A percentile compares a stretch with the other conserved stretches of the same genome.
Conservation (phyloP, 2,329 filamentous ascomycete species). For the Emmonsiellopsis sp. region DNA sequence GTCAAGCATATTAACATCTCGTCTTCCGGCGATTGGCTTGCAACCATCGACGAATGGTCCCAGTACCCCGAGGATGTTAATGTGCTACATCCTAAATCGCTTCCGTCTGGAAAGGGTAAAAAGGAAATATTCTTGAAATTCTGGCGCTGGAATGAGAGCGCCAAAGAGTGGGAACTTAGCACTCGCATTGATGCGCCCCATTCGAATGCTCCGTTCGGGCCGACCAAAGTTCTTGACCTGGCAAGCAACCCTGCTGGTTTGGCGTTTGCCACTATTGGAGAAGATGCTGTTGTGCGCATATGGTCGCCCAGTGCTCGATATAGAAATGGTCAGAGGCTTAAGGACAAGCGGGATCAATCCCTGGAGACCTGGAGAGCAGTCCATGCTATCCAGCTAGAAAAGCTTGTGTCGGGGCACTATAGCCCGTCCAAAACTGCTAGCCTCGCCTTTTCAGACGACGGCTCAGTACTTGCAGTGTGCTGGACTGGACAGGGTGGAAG, state of each 20-base stretch:
- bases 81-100: constrained; percentile 36
- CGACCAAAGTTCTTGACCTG: constrained; percentile 59
- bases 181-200: constrained; percentile 81
- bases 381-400: constrained; percentile 42
- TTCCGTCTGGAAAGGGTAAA: constrained; percentile 20
- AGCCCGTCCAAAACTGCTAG: constrained; percentile 46
- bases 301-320: constrained; percentile 69
- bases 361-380: constrained; percentile 68
- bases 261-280: constrained; percentile 76
- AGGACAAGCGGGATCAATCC: constrained; percentile 45
- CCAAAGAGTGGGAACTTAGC: constrained; percentile 59
- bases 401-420: constrained; percentile 20
- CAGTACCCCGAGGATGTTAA: constrained; percentile 61
- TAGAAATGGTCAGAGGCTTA: constrained; percentile 46
- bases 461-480: constrained; percentile 65
- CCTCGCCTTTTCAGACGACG: constrained; percentile 72
- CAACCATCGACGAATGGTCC: constrained; percentile 83
- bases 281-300: constrained; percentile 65
- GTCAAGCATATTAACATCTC: constrained; percentile 68
- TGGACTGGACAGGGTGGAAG: constrained; percentile 35
- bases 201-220: constrained; percentile 40
- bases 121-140: constrained; percentile 78
- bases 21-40: constrained; percentile 77
- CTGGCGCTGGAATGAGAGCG: constrained; percentile 59
- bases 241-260: constrained; percentile 57